Conservation (phyloP, 345 rosid genomes). For the Boechera divaricarpa region DNA sequence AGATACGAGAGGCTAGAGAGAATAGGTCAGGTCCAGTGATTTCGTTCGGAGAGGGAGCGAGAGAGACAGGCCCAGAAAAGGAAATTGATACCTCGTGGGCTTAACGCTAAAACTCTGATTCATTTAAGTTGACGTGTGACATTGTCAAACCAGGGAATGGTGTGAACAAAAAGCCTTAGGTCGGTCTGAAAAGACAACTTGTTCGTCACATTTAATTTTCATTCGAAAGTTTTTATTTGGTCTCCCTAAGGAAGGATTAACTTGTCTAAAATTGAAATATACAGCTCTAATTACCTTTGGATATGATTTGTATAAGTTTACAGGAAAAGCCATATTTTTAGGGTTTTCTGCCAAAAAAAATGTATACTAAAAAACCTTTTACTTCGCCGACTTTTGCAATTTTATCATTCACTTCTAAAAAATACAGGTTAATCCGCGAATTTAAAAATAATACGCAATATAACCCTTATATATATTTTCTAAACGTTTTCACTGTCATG, state of each 20-base stretch:
- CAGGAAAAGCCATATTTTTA: neutral
- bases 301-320: neutral
- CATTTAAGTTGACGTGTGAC: slow-evolving; percentile 40
- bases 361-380: no score
- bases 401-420: no score
- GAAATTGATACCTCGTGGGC: slow-evolving; percentile 31
- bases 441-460: no score
- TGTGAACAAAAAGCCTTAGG: slow-evolving; percentile 21
- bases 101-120: slow-evolving; percentile 17
- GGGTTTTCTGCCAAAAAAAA: no score
- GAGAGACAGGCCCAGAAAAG: slow-evolving; percentile 44
- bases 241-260: neutral
- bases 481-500: no score
- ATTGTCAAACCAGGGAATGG: slow-evolving; percentile 32
- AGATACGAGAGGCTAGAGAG: slow-evolving; percentile 25
- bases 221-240: neutral
- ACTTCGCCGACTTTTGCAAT: no score
- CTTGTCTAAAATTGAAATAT: neutral
- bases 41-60: slow-evolving; percentile 13
- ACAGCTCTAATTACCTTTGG: neutral
- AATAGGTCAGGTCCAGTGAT: slow-evolving; percentile 33
- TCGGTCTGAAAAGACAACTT: slow-evolving; percentile 28
- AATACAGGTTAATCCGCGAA: no score
- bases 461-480: no score
- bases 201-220: slow-evolving; percentile 12